phyloP scores from a whole-genome alignment of 2,329 filamentous ascomycete species.

The Cladosporium sp. region DNA sequence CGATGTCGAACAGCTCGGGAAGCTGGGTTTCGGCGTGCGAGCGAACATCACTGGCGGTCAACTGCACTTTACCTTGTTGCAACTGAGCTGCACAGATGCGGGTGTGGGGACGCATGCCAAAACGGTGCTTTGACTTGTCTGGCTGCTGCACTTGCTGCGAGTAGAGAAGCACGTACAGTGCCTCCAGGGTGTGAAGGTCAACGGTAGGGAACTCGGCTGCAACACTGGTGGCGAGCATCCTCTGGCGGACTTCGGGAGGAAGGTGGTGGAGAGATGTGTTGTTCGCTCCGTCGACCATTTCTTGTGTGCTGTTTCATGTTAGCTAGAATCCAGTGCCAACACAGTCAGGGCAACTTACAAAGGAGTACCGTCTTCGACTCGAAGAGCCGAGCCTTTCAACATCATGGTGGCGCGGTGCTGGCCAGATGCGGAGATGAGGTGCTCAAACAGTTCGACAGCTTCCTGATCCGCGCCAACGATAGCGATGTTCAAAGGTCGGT shows the following conservation, averaged over 20 bases:
- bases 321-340: neutral
- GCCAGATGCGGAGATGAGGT: conserved; percentile 18
- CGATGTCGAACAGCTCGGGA: conserved; percentile 17
- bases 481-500: conserved; percentile 19
- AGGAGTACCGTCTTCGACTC: conserved; percentile 21
- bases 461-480: conserved; percentile 24
- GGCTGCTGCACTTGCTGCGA: conserved; percentile 19
- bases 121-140: conserved; percentile 20
- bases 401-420: conserved; percentile 22
- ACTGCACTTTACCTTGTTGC: conserved; percentile 14
- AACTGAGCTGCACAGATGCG: conserved; percentile 16
- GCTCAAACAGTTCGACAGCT: conserved; percentile 23
- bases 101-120: conserved; percentile 17
- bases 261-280: conserved; percentile 13
- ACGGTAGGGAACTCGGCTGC: conserved; percentile 16
- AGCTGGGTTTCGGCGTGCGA: conserved; percentile 15
- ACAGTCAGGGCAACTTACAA: conserved; percentile 16
- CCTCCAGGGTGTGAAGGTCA: conserved; percentile 20
- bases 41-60: conserved; percentile 15
- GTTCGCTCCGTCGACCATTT: conserved; percentile 11
- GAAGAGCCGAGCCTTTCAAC: conserved; percentile 20
- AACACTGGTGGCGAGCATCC: conserved; percentile 12
- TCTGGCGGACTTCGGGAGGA: conserved; percentile 20
- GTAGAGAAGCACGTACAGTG: conserved; percentile 23
- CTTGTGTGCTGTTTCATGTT: conserved; percentile 11